Percentiles rank a stretch among this genome's conserved stretches.
Conservation (phyloP, 2,329 filamentous ascomycete species). For the Huntiella decipiens region DNA sequence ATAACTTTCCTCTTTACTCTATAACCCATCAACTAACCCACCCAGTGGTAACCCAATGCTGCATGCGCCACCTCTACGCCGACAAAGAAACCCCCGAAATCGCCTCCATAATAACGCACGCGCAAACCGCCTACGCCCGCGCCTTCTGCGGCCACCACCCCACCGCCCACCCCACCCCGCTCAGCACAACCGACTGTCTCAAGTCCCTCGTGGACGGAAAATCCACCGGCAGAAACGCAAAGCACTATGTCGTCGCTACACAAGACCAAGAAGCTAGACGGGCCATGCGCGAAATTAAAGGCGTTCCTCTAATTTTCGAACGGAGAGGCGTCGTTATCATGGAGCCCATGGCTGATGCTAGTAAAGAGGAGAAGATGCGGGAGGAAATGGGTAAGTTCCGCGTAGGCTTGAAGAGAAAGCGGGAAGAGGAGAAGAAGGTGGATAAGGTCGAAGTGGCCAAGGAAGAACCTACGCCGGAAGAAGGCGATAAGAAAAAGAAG, state of each 20-base stretch:
- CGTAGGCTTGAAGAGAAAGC: constrained; percentile 40
- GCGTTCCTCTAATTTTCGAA: constrained; percentile 62
- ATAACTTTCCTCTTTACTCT: background rate
- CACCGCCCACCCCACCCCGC: constrained; percentile 49
- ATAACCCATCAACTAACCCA: background rate
- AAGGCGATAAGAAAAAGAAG: constrained; percentile 19
- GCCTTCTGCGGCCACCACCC: constrained; percentile 62
- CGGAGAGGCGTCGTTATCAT: constrained; percentile 53
- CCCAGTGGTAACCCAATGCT: constrained; percentile 64
- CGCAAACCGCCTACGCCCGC: constrained; percentile 53
- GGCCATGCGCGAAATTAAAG: constrained; percentile 45
- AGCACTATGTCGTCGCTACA: constrained; percentile 59
- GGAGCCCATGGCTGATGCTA: constrained; percentile 54
- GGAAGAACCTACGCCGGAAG: constrained; percentile 8
- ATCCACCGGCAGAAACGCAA: constrained; percentile 49
- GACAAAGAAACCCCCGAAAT: constrained; percentile 34
- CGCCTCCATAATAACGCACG: constrained; percentile 47
- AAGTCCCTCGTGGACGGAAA: constrained; percentile 63
- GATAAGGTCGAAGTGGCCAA: constrained; percentile 12
- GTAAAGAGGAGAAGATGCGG: constrained; percentile 40
- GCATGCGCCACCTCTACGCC: constrained; percentile 59
- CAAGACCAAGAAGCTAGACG: constrained; percentile 48
- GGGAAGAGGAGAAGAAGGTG: constrained; percentile 21
- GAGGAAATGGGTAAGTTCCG: constrained; percentile 62
- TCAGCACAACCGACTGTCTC: constrained; percentile 52